Percentiles rank a stretch among this genome's conserved stretches.
These are phyloP conservation scores for Anthostomella pinea DNA, from an alignment of 2,329 filamentous ascomycete species.

Conservation along the genomic window DNA sequence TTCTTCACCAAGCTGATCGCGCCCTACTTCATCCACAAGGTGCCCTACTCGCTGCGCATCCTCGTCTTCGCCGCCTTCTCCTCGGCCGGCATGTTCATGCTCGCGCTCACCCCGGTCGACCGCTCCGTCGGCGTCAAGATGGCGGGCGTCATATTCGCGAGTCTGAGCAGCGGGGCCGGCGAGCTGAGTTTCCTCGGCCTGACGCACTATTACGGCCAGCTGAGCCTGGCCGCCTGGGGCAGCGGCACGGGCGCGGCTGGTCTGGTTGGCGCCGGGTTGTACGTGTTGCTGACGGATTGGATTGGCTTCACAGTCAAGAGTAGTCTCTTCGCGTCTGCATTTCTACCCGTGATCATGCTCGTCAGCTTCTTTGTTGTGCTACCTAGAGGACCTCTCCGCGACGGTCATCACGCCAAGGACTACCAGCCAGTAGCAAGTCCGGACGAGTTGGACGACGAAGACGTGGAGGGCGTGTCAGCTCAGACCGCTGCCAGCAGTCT, in stretches of 20 bases:
- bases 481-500: conserved; percentile 47
- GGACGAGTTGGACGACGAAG: conserved; percentile 40
- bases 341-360: conserved; percentile 78
- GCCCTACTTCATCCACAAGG: conserved; percentile 87
- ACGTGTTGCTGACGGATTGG: conserved; percentile 81
- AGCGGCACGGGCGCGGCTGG: conserved; percentile 90
- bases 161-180: conserved; percentile 79
- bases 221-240: conserved; percentile 86
- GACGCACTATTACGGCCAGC: conserved; percentile 88
- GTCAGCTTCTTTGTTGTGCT: conserved; percentile 81
- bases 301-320: conserved; percentile 70
- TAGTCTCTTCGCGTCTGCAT: conserved; percentile 75
- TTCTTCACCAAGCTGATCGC: conserved; percentile 85
- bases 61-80: conserved; percentile 73
- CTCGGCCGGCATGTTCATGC: conserved; percentile 80
- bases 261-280: conserved; percentile 80
- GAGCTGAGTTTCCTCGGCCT: conserved; percentile 89
- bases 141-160: conserved; percentile 79
- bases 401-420: conserved; percentile 40
- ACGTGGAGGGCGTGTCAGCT: conserved; percentile 35
- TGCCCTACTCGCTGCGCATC: conserved; percentile 77
- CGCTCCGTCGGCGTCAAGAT: conserved; percentile 72
- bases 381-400: conserved; percentile 63
- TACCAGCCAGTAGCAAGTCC: conserved; percentile 53
- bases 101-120: conserved; percentile 71